A percentile compares a stretch with the other conserved stretches of the same genome.
phyloP scores from a whole-genome alignment of 495 filamentous ascomycete genomes.

The Trichocladium uniseriatum region DNA sequence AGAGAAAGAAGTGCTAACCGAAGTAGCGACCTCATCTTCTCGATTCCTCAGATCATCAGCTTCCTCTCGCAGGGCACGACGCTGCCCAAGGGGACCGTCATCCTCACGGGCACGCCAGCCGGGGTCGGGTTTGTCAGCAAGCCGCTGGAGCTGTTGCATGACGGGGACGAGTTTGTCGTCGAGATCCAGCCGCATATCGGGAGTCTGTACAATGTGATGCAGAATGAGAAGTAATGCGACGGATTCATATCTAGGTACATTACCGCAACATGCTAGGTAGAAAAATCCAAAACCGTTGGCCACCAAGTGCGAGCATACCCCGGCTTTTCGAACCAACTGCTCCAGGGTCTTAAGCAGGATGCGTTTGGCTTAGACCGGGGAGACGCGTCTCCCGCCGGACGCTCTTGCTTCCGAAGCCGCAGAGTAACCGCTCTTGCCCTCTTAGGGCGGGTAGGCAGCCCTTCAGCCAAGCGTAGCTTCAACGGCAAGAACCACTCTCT shows the following conservation, averaged over 20 bases:
- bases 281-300: no score
- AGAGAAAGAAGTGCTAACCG: not conserved
- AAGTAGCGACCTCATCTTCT: slow-evolving; percentile 39
- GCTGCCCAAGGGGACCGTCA: slow-evolving; percentile 34
- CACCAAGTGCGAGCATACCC: no score
- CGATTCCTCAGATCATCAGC: slow-evolving; percentile 35
- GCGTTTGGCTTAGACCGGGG: no score
- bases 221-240: slow-evolving; percentile 33
- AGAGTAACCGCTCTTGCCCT: no score
- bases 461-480: no score
- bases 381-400: no score
- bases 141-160: slow-evolving; percentile 34
- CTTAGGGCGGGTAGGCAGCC: no score
- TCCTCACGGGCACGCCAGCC: slow-evolving; percentile 43
- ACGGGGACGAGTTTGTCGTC: slow-evolving; percentile 40
- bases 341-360: no score
- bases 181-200: slow-evolving; percentile 40
- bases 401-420: no score
- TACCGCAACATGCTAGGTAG: no score
- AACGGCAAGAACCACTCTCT: no score
- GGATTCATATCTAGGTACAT: not conserved
- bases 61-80: slow-evolving; percentile 44
- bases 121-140: slow-evolving; percentile 36
- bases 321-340: no score
- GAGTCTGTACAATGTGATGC: slow-evolving; percentile 35